phyloP scores from a whole-genome alignment of 2,329 filamentous ascomycete species.

The Botrytis squamosa region DNA sequence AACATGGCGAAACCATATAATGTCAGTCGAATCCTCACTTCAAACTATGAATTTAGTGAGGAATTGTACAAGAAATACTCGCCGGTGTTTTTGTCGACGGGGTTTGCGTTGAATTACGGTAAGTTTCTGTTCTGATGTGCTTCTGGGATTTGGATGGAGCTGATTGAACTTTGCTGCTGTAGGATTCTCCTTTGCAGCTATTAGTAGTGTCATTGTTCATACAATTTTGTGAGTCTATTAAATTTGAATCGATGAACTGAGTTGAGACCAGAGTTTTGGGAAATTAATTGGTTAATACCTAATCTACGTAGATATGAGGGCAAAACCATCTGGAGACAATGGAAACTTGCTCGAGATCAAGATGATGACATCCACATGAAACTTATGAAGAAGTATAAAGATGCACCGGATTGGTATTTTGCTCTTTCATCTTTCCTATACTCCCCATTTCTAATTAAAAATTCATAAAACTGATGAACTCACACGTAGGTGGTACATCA shows the following conservation, averaged over 20 bases:
- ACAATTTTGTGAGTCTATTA: conserved; percentile 49
- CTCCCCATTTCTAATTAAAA: no score
- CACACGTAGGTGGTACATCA: conserved; percentile 22
- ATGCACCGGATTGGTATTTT: neutral
- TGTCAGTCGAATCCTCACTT: conserved; percentile 57
- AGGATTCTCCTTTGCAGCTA: conserved; percentile 55
- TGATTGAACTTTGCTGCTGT: neutral
- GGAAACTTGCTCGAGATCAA: conserved; percentile 60
- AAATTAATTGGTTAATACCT: conserved; percentile 50
- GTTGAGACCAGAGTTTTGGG: neutral
- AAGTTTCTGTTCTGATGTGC: neutral
- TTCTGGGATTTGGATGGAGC: neutral
- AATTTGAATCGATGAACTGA: neutral
- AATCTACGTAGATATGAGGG: conserved; percentile 51
- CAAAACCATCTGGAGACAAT: conserved; percentile 63
- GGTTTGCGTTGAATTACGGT: conserved; percentile 56
- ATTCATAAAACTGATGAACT: neutral
- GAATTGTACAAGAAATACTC: conserved; percentile 52
- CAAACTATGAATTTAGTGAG: conserved; percentile 57
- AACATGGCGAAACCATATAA: conserved; percentile 52
- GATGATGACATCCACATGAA: conserved; percentile 42
- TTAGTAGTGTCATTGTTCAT: conserved; percentile 60
- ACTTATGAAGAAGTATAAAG: conserved; percentile 55
- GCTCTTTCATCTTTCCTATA: neutral
- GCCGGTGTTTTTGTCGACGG: conserved; percentile 51